These are phyloP conservation scores for Ambrosiella cleistominuta DNA, from an alignment of 2,329 filamentous ascomycete species.

Conservation along the genomic window DNA sequence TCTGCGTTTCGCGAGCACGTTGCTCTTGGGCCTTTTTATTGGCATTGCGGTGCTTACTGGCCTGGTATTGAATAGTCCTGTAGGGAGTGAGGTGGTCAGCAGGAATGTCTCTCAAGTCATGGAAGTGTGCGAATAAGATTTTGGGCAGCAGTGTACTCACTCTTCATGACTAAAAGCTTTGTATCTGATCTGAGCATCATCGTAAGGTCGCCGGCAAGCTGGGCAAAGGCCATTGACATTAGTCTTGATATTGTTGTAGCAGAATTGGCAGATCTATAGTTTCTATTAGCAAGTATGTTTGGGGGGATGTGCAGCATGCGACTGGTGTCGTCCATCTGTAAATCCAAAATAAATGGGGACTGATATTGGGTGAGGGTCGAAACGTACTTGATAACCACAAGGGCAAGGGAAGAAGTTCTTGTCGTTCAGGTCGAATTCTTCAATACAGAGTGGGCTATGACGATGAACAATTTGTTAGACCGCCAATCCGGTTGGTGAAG, in stretches of 20 bases:
- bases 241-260: conserved; percentile 97
- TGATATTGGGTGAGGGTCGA: not conserved
- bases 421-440: conserved; percentile 96
- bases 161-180: conserved; percentile 91
- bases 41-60: not conserved
- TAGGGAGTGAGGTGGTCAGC: not conserved
- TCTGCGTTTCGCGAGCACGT: conserved; percentile 88
- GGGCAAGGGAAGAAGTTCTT: conserved; percentile 94
- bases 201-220: conserved; percentile 88
- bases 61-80: not conserved
- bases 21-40: conserved; percentile 27
- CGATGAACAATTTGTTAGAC: too few relatives aligned
- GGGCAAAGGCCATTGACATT: conserved; percentile 96
- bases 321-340: not conserved
- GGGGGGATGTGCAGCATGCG: too few relatives aligned
- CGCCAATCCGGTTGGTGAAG: not conserved
- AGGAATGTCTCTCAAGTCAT: not conserved
- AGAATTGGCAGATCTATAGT: conserved; percentile 92
- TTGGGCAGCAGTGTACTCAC: conserved; percentile 33
- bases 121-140: not conserved
- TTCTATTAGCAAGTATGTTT: too few relatives aligned
- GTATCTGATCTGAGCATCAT: conserved; percentile 94
- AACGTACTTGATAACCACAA: conserved; percentile 82
- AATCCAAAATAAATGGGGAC: not conserved
- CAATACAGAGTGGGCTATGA: conserved; percentile 81